Base-by-base conservation (phyloP, 2,329 filamentous ascomycete genomes). In the Fusarium sp. region DNA sequence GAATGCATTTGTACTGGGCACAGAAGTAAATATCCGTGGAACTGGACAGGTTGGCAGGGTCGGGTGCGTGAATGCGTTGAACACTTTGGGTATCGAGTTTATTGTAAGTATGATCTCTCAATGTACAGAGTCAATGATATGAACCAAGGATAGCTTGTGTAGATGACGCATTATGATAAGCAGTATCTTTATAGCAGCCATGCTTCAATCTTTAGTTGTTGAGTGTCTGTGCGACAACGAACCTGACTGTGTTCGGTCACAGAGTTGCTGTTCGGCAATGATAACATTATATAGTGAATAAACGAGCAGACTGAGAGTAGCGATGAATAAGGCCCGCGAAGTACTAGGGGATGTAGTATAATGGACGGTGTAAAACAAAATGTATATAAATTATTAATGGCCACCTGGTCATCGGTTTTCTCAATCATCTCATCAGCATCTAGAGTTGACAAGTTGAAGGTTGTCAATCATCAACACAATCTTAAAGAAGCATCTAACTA, bases 1-100 rank as follows among this genome's bases (percentile, higher is more conserved):
- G 67, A 49, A 62, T 69, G 58, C 67, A 65, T 71, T 71, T 65
- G 62, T 57, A 61, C 47, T 57, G 51, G 46, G 40, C 54, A 33
- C 33, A 28, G 42, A 62, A 61, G 54, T 71, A 44, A 61, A 65
- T 43, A 62, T 55, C 24, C 43, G 60, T 45, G 40, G 57, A 63
- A 46, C 40, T 26, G 64, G 38, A 53, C 49, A 42, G 51, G 43
- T 19, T 19, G 40, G 54, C n/a, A 55, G 57, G 54, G 11, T 43
- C 54, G 52, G 44, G 38, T 52, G 67, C 52, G 62, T 55, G 42
- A 34, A 59, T 52, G 44, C 62, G 59, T 53, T 55, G 44, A 52
- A 45, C 50, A 58, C 52, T 53, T 49, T 64, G 59, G 56, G 61
- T 65, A 67, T 64, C 51, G 28, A 59, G 31, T 67, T 59, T 26